Base-by-base conservation (phyloP, 768 basidiomycete genomes). In the Steccherinum ochraceum region DNA sequence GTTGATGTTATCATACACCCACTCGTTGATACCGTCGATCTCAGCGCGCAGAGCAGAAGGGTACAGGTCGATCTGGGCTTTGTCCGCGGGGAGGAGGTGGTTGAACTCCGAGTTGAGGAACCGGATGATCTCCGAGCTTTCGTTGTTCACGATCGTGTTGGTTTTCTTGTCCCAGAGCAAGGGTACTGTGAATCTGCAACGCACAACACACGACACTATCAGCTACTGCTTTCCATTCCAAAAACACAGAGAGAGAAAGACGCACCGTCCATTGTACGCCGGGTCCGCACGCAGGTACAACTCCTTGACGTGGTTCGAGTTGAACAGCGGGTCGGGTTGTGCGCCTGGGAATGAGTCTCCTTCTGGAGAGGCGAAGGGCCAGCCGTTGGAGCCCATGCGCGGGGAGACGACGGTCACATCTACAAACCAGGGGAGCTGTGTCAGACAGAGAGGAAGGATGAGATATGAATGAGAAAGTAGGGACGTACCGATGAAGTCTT, bases 91-190 rank as follows among this genome's bases (percentile, higher is more conserved):
- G 5, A 96, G 52, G 18, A 86, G 58, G 19, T 83, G 72, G 64
- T 96, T 84, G 72, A 95, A 94, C 1, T 78, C 84, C 5, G 77
- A 75, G 69, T 99, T 97, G 71, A 98, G 79, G 5, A 95, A 88
- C 51, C 95, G 84, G 61, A 98, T 92, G 63, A 98, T 93, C 69
- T 98, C 95, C 2, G 88, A 83, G 56, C 84, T 86, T 64, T 99
- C 95, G 65, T 97, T 98, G 73, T 93, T 97, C 52, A 99, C 96
- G 57, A 97, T 87, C 39, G 86, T 87, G 42, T 84, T 70, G 40
- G 64, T 71, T 66, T 94, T 89, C 72, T 84, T 94, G 70, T 98
- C 96, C 90, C 92, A 99, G 4, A 99, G 74, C 26, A 92, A 69
- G 4, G 93, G 93, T 7, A 93, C 89, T 1, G 92, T 93, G 73